Percentiles rank a stretch among this genome's conserved stretches.
Evolutionary conservation across 2,329 filamentous ascomycete genomes (phyloP).

Genomic region (Dothidotthia symphoricarpi): DNA sequence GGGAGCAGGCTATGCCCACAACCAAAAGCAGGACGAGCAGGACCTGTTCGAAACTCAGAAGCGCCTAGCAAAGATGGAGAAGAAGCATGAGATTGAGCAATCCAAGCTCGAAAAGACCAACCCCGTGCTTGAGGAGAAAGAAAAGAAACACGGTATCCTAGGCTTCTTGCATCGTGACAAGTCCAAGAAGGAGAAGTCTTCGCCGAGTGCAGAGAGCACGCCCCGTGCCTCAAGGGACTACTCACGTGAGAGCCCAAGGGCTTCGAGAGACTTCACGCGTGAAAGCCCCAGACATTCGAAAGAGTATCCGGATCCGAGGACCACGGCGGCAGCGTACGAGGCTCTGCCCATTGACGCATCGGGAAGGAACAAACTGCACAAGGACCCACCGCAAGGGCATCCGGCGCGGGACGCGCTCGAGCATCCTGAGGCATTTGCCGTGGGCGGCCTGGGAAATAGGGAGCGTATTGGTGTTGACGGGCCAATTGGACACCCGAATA

Average conservation of each 20-base stretch:
- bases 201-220: constrained; percentile 14
- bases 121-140: constrained; percentile 18
- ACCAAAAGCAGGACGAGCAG: constrained; percentile 18
- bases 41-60: constrained; percentile 4
- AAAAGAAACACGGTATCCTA: constrained; percentile 42
- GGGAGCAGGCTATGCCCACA: constrained; percentile 30
- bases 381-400: constrained; percentile 43
- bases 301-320: constrained; percentile 11
- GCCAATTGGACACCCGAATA: constrained; percentile 25
- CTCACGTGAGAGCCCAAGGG: constrained; percentile 9
- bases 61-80: constrained; percentile 8
- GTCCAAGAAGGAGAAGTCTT: constrained; percentile 34
- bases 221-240: constrained; percentile 21
- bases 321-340: constrained; percentile 19
- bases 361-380: constrained; percentile 42
- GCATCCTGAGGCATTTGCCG: constrained; percentile 2
- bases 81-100: constrained; percentile 19
- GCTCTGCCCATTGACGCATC: constrained; percentile 13
- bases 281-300: constrained; percentile 13
- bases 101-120: constrained; percentile 11
- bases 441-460: constrained; percentile 11
- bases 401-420: constrained; percentile 31
- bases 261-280: constrained; percentile 27
- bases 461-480: constrained; percentile 35
- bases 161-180: constrained; percentile 46